A percentile compares a stretch with the other conserved stretches of the same genome.
These are phyloP conservation scores for Teratosphaeria zuluensis DNA, from an alignment of 2,329 filamentous ascomycete genomes.

Conservation along the genomic window DNA sequence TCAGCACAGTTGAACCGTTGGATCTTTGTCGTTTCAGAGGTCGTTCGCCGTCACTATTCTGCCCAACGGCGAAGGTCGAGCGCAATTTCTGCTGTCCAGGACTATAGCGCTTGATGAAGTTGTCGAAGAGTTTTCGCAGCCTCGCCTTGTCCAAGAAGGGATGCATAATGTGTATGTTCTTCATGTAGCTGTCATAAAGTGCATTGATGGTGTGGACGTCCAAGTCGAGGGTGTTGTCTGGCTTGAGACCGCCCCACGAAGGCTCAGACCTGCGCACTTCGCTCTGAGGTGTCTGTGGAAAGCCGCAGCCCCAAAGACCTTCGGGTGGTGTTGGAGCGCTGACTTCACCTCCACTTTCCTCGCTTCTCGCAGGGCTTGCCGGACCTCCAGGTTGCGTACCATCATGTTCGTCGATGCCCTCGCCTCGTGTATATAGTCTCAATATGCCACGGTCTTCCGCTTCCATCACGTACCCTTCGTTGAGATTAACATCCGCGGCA, in stretches of 20 bases:
- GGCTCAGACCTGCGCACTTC: conserved; percentile 22
- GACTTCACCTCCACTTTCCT: conserved; percentile 23
- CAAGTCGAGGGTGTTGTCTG: conserved; percentile 45
- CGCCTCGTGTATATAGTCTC: conserved; percentile 27
- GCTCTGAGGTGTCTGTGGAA: conserved; percentile 23
- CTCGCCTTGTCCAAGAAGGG: conserved; percentile 50
- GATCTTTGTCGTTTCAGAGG: conserved; percentile 23
- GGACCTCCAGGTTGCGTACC: conserved; percentile 24
- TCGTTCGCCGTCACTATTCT: conserved; percentile 15
- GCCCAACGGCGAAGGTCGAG: conserved; percentile 19
- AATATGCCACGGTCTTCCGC: conserved; percentile 28
- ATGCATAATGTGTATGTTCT: conserved; percentile 54
- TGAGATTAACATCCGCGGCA: conserved; percentile 15
- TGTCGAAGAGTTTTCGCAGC: conserved; percentile 43
- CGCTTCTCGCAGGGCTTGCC: conserved; percentile 31
- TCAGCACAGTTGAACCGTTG: conserved; percentile 13
- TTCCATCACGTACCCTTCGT: conserved; percentile 28
- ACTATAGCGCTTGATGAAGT: conserved; percentile 43
- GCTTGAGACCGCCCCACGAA: conserved; percentile 41
- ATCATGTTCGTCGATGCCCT: conserved; percentile 30
- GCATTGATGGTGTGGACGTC: conserved; percentile 41
- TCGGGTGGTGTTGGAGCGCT: conserved; percentile 34
- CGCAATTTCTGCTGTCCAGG: conserved; percentile 10
- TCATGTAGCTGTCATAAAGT: conserved; percentile 47
- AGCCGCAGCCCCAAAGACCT: conserved; percentile 43